These are phyloP conservation scores for Grosmannia serpens DNA, from an alignment of 2,329 filamentous ascomycete species.

Conservation along the genomic window DNA sequence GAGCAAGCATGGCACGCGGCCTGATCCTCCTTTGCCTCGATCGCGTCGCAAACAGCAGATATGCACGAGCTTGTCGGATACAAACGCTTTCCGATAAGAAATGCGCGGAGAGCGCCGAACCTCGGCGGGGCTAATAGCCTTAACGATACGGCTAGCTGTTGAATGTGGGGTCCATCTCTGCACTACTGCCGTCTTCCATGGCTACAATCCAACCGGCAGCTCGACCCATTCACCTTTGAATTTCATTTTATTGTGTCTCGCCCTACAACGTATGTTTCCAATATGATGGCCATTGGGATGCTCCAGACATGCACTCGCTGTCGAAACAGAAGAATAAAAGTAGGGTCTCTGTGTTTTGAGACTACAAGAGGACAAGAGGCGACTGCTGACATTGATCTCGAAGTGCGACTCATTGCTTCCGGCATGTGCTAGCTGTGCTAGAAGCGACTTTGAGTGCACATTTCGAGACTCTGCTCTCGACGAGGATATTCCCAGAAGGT, in stretches of 20 bases:
- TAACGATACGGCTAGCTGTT: background rate
- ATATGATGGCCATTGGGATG: background rate
- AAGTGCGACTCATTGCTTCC: slow-evolving; percentile 2
- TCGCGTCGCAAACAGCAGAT: background rate
- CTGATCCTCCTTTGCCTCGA: background rate
- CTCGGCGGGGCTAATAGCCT: background rate
- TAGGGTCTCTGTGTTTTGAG: background rate
- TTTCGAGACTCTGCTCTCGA: slow-evolving; percentile 2
- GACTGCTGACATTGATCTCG: background rate
- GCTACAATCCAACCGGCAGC: background rate
- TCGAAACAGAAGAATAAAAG: slow-evolving; percentile 1
- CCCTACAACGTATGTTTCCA: no score
- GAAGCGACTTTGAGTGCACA: slow-evolving; percentile 1
- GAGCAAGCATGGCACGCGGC: background rate
- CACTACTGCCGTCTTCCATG: no score
- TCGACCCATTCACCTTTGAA: no score
- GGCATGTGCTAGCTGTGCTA: slow-evolving; percentile 1
- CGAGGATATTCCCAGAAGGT: slow-evolving; percentile 4
- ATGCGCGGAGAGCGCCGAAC: background rate
- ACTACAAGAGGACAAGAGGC: background rate
- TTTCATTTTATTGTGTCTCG: background rate
- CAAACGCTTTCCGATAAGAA: background rate
- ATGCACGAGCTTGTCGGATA: background rate
- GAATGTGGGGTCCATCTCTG: no score
- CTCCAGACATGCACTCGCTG: slow-evolving; percentile 4